These are phyloP conservation scores for Colletotrichum orchidophilum DNA, from an alignment of 2,329 filamentous ascomycete species.

Conservation along the genomic window DNA sequence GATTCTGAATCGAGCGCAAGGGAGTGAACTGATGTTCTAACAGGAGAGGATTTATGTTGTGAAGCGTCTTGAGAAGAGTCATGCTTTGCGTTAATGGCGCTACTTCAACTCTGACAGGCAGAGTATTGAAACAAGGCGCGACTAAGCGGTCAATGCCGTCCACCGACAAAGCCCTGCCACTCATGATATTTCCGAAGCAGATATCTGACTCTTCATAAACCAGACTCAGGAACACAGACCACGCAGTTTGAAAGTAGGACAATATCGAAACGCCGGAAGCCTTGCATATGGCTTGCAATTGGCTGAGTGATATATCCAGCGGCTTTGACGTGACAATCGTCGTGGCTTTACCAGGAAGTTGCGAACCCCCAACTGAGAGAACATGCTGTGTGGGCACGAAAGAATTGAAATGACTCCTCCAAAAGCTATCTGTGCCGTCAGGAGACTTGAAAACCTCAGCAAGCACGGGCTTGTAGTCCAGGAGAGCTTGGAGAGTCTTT, in stretches of 20 bases:
- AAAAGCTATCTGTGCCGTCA: constrained; percentile 68
- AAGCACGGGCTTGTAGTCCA: constrained; percentile 73
- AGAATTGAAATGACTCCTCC: constrained; percentile 64
- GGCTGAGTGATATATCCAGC: constrained; percentile 46
- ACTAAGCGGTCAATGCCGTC: constrained; percentile 76
- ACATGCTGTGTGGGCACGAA: constrained; percentile 50
- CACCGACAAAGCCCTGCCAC: constrained; percentile 75
- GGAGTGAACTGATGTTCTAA: constrained; percentile 79
- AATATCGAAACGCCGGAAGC: constrained; percentile 69
- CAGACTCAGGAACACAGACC: constrained; percentile 71
- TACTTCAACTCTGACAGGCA: constrained; percentile 74
- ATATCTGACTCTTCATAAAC: constrained; percentile 69
- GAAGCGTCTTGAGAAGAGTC: constrained; percentile 68
- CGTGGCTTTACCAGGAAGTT: not conserved
- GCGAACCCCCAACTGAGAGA: not conserved
- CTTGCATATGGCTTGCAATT: constrained; percentile 60
- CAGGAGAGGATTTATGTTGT: constrained; percentile 68
- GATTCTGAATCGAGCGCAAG: constrained; percentile 74
- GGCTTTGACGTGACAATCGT: not conserved
- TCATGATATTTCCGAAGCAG: constrained; percentile 89
- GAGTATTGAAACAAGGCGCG: constrained; percentile 93
- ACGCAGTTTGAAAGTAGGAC: constrained; percentile 75
- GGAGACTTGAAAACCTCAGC: constrained; percentile 61
- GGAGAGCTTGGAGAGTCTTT: constrained; percentile 54
- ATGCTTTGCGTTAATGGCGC: constrained; percentile 57